These are phyloP conservation scores for Hypoxylon crocopeplum DNA, from an alignment of 495 filamentous ascomycete genomes.

Conservation along the genomic window DNA sequence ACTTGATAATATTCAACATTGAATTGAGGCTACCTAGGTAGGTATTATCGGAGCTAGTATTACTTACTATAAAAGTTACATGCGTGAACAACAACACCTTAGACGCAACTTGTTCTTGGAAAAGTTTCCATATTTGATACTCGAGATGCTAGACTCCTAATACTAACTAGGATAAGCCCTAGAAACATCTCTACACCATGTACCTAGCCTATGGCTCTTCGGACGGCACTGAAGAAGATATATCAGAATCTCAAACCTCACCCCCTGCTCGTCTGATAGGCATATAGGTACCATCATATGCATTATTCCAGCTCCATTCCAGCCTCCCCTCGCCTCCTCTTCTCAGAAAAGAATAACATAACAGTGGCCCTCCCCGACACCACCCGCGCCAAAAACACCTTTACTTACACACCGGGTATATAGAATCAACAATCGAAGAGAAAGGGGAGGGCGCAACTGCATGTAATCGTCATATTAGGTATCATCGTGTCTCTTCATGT, in stretches of 20 bases:
- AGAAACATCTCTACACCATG: conserved; percentile 28
- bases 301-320: conserved; percentile 15
- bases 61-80: too few relatives aligned
- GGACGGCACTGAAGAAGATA: conserved; percentile 27
- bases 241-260: conserved; percentile 14
- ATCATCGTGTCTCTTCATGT: conserved; percentile 33
- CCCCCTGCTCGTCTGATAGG: conserved; percentile 24
- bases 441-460: conserved; percentile 43
- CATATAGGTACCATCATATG: conserved; percentile 34
- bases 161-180: conserved; percentile 10
- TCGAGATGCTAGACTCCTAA: conserved; percentile 11
- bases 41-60: too few relatives aligned
- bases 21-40: too few relatives aligned
- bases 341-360: conserved; percentile 39
- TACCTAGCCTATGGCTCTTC: conserved; percentile 27
- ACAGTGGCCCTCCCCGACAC: conserved; percentile 42
- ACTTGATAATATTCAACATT: too few relatives aligned
- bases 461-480: conserved; percentile 37
- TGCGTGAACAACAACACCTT: too few relatives aligned
- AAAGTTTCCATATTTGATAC: conserved; percentile 19
- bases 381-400: conserved; percentile 40
- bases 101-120: too few relatives aligned
- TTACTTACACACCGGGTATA: conserved; percentile 51
- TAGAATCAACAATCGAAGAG: conserved; percentile 49
- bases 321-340: conserved; percentile 5